Conservation (phyloP, 2,329 filamentous ascomycete species). For the Colletotrichum higginsianum region DNA sequence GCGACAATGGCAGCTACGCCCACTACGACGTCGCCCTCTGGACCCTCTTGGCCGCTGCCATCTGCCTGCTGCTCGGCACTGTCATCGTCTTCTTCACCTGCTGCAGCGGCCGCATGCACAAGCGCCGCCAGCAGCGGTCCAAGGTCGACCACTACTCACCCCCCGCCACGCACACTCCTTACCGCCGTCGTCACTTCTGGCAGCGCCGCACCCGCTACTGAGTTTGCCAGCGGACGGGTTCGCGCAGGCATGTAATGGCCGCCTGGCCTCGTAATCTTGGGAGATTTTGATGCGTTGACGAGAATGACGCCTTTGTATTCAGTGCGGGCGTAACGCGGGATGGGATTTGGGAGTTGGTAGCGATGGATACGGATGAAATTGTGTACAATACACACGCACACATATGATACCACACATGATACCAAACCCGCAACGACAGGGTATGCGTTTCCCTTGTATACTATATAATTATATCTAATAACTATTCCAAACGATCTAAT, state of each 20-base stretch:
- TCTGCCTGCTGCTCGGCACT: constrained; percentile 69
- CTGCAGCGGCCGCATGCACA: constrained; percentile 65
- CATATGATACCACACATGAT: constrained; percentile 16
- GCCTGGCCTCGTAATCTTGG: not conserved
- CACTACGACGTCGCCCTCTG: constrained; percentile 73
- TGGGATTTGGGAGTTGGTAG: not conserved
- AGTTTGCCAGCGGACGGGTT: not conserved
- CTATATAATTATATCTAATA: constrained; percentile 21
- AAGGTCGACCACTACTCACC: constrained; percentile 49
- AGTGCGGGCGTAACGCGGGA: constrained; percentile 14
- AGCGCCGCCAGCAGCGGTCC: constrained; percentile 48
- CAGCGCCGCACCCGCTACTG: constrained; percentile 40
- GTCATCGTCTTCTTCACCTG: constrained; percentile 74
- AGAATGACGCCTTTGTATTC: constrained; percentile 6
- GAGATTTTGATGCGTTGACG: not conserved
- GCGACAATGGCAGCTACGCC: constrained; percentile 57
- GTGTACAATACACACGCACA: not conserved
- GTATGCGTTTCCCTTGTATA: constrained; percentile 16
- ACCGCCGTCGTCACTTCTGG: constrained; percentile 42
- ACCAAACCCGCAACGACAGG: constrained; percentile 34
- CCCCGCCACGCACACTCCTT: constrained; percentile 36
- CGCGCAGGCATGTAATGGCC: not conserved
- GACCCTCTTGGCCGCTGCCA: constrained; percentile 70
- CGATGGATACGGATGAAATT: constrained; percentile 13
- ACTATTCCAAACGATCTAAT: not conserved